Conservation (phyloP, 2,329 filamentous ascomycete species). For the Pseudonectria buxi region DNA sequence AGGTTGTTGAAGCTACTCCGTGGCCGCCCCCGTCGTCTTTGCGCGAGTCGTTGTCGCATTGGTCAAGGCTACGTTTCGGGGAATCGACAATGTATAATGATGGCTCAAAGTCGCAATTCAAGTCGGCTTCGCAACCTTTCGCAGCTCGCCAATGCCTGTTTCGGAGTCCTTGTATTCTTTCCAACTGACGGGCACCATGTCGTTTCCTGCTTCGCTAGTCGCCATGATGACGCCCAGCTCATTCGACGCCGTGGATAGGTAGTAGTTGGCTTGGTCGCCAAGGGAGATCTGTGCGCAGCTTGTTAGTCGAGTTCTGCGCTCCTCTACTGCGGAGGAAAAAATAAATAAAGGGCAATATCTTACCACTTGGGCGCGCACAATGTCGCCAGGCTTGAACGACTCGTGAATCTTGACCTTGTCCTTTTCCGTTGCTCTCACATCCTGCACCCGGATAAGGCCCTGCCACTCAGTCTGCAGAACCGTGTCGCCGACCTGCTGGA, state of each 20-base stretch:
- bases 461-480: conserved; percentile 76
- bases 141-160: conserved; percentile 66
- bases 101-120: no score
- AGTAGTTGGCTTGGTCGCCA: conserved; percentile 92
- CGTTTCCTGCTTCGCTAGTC: conserved; percentile 76
- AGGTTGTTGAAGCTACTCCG: no score
- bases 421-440: conserved; percentile 92
- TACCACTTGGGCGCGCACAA: conserved; percentile 79
- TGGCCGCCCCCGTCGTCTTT: no score
- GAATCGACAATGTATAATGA: no score
- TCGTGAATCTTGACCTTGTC: conserved; percentile 89
- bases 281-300: conserved; percentile 60
- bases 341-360: conserved; percentile 20
- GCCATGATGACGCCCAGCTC: conserved; percentile 93
- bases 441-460: conserved; percentile 78
- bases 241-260: conserved; percentile 86
- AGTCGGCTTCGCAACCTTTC: conserved; percentile 92
- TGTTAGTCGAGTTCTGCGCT: conserved; percentile 1
- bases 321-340: not conserved
- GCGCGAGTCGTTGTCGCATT: no score
- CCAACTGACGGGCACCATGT: conserved; percentile 92
- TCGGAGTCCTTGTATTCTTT: conserved; percentile 84
- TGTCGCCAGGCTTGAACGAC: conserved; percentile 86
- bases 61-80: no score
- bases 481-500: conserved; percentile 70